phyloP scores from a whole-genome alignment of 768 basidiomycete species.

The Brasilioporus rufonigricans region DNA sequence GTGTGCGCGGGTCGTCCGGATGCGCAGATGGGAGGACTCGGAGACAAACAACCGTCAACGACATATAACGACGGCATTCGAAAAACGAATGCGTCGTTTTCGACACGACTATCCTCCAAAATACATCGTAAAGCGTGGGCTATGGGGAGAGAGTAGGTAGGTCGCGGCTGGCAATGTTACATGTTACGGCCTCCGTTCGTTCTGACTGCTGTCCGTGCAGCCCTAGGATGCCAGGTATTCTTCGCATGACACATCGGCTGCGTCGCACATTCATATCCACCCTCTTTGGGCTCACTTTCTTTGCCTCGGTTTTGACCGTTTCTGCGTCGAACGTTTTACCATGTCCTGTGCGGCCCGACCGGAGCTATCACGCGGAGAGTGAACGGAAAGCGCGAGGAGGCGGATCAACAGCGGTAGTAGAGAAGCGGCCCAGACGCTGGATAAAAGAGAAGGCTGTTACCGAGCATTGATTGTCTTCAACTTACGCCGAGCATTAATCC shows the following conservation, averaged over 20 bases:
- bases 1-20: too few species aligned
- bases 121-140: slow-evolving; percentile 9
- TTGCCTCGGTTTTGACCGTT: slow-evolving; percentile 76
- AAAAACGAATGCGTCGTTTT: background rate
- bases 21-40: background rate
- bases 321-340: slow-evolving; percentile 77
- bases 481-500: slow-evolving; percentile 1
- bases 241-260: slow-evolving; percentile 55
- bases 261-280: slow-evolving; percentile 73
- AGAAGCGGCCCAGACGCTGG: slow-evolving; percentile 73
- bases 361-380: slow-evolving; percentile 58
- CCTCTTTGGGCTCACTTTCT: slow-evolving; percentile 77
- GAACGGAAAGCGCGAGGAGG: slow-evolving; percentile 31
- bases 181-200: background rate
- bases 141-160: slow-evolving; percentile 28
- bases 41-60: slow-evolving; percentile 23
- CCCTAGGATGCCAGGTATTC: slow-evolving; percentile 56
- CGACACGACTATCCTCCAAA: background rate
- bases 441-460: slow-evolving; percentile 62
- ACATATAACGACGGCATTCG: background rate
- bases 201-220: slow-evolving; percentile 53
- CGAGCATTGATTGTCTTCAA: slow-evolving; percentile 12
- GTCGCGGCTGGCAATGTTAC: background rate
- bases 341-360: slow-evolving; percentile 68
- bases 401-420: slow-evolving; percentile 40